Percentiles rank a stretch among this genome's conserved stretches.
These are phyloP conservation scores for Sindora glabra DNA, from an alignment of 306 rosid species.

Conservation along the genomic window DNA sequence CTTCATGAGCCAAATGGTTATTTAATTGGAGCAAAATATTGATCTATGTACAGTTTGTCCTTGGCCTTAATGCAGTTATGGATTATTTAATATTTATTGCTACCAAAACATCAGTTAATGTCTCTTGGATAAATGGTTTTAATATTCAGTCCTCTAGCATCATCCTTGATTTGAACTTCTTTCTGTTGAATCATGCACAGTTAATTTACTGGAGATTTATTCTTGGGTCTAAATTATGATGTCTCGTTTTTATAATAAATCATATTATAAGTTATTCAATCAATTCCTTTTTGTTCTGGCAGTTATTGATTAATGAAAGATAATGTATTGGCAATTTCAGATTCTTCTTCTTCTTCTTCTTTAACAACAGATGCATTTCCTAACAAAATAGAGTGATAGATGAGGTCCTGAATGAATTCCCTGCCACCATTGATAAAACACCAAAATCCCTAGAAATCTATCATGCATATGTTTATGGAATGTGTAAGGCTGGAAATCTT, in stretches of 20 bases:
- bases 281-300: conserved; percentile 5
- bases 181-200: not conserved
- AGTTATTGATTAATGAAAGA: conserved; percentile 12
- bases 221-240: not conserved
- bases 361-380: conserved; percentile 34
- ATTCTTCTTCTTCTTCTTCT: no score
- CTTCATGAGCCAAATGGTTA: no score
- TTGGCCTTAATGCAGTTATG: not conserved
- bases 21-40: not conserved
- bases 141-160: not conserved
- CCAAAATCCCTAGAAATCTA: conserved; percentile 15
- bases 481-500: conserved; percentile 36
- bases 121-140: not conserved
- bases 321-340: conserved; percentile 24
- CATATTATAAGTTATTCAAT: conserved; percentile 10
- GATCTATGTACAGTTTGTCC: not conserved
- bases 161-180: conserved; percentile 1
- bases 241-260: conserved; percentile 5
- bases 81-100: not conserved
- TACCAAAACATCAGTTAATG: not conserved
- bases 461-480: conserved; percentile 23
- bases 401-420: conserved; percentile 33
- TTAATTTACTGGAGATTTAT: not conserved
- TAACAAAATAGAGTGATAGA: conserved; percentile 22
- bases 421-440: conserved; percentile 26